Conservation (phyloP, 2,329 filamentous ascomycete genomes). For the Tothia fuscella region DNA sequence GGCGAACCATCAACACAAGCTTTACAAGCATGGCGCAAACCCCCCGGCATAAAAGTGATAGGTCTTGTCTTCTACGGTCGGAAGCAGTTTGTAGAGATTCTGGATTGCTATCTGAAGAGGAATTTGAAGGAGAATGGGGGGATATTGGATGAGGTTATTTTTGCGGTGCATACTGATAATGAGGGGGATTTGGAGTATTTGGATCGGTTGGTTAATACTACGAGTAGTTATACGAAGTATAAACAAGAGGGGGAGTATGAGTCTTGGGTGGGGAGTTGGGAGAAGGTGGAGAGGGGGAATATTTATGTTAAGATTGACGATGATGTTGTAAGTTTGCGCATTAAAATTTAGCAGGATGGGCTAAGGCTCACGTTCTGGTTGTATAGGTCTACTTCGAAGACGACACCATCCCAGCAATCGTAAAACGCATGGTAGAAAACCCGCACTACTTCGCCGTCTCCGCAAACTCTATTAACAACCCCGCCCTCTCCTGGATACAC, state of each 20-base stretch:
- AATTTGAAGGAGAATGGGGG: slow-evolving; percentile 10
- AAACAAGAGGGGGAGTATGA: neutral
- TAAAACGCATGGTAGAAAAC: slow-evolving; percentile 7
- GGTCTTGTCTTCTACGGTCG: slow-evolving; percentile 10
- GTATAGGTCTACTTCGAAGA: slow-evolving; percentile 7
- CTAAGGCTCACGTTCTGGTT: neutral
- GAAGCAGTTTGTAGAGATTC: slow-evolving; percentile 7
- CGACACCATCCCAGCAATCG: slow-evolving; percentile 7
- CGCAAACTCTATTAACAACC: slow-evolving; percentile 10
- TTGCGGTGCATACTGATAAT: slow-evolving; percentile 9
- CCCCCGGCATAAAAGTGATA: slow-evolving; percentile 8
- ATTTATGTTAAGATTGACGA: slow-evolving; percentile 12
- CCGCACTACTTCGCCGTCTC: slow-evolving; percentile 10
- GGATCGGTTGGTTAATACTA: slow-evolving; percentile 1
- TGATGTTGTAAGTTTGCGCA: too few species aligned
- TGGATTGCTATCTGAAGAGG: slow-evolving; percentile 11
- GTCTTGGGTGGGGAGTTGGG: slow-evolving; percentile 4
- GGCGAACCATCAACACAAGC: slow-evolving; percentile 3
- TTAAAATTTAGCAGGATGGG: too few species aligned
- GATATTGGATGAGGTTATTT: slow-evolving; percentile 8
- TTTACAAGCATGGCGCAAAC: slow-evolving; percentile 8
- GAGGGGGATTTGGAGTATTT: slow-evolving; percentile 7
- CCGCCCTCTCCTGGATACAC: slow-evolving; percentile 7
- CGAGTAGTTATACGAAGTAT: slow-evolving; percentile 4
- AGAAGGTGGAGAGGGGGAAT: slow-evolving; percentile 2